These are phyloP conservation scores for Candida maris DNA, from an alignment of 805 yeast species.

Conservation along the genomic window DNA sequence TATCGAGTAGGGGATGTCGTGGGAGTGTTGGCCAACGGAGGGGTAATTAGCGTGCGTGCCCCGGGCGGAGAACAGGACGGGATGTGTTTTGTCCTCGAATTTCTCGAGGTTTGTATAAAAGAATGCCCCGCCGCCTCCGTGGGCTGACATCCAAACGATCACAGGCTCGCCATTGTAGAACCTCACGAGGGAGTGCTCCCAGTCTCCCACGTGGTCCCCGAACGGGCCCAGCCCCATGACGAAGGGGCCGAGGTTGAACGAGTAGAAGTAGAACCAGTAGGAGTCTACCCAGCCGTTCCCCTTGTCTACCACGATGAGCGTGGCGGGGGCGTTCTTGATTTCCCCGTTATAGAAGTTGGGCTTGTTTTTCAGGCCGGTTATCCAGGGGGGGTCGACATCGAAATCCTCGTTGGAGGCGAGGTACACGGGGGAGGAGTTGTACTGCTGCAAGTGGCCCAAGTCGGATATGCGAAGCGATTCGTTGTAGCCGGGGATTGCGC, in stretches of 20 bases:
- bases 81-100: conserved; percentile 45
- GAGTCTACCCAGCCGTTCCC: conserved; percentile 96
- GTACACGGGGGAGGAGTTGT: conserved; percentile 39
- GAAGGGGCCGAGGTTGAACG: conserved; percentile 92
- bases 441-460: conserved; percentile 33
- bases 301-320: conserved; percentile 80
- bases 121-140: conserved; percentile 95
- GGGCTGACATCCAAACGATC: conserved; percentile 95
- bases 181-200: conserved; percentile 93
- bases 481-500: conserved; percentile 30
- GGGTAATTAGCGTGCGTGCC: conserved; percentile 98
- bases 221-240: conserved; percentile 98
- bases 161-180: conserved; percentile 78
- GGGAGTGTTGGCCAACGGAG: conserved; percentile 93
- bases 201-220: conserved; percentile 96
- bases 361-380: conserved; percentile 64
- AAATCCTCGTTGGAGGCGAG: conserved; percentile 71
- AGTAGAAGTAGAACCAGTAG: conserved; percentile 93
- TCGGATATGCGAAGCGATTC: conserved; percentile 28
- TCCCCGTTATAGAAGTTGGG: conserved; percentile 74
- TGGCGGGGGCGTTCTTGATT: conserved; percentile 74
- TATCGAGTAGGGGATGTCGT: conserved; percentile 90
- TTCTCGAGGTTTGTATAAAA: conserved; percentile 73
- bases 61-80: conserved; percentile 83
- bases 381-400: conserved; percentile 73